A percentile compares a stretch with the other conserved stretches of the same genome.
Conservation (phyloP, 1,139 yeast species). For the Arxiozyma heterogenica region DNA sequence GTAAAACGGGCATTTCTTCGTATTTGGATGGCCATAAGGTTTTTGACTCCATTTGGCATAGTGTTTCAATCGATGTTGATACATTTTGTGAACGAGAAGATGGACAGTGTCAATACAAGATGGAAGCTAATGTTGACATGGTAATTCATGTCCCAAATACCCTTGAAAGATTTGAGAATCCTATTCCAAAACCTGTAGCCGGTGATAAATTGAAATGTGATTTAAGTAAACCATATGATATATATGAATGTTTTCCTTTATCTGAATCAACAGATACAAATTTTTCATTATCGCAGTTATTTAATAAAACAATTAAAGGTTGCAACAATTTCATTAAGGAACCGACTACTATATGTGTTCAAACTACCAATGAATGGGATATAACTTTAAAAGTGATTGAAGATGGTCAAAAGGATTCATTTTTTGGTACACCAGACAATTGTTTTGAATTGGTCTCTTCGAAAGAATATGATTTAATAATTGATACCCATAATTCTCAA, state of each 20-base stretch:
- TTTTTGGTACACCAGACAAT: conserved; percentile 29
- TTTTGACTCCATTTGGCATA: conserved; percentile 93
- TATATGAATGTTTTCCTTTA: conserved; percentile 71
- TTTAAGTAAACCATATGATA: conserved; percentile 43
- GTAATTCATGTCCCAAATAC: conserved; percentile 67
- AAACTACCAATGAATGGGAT: conserved; percentile 42
- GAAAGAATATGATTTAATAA: conserved; percentile 34
- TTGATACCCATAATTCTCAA: conserved; percentile 35
- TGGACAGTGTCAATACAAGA: conserved; percentile 39
- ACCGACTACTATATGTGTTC: conserved; percentile 38
- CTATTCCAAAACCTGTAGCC: conserved; percentile 72
- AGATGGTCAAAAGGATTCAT: conserved; percentile 13
- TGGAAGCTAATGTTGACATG: conserved; percentile 66
- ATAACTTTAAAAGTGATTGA: conserved; percentile 22
- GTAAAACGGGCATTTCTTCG: conserved; percentile 81
- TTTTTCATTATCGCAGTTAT: conserved; percentile 55
- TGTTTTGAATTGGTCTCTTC: conserved; percentile 34
- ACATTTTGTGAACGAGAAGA: conserved; percentile 41
- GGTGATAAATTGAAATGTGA: conserved; percentile 70
- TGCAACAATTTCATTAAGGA: conserved; percentile 45
- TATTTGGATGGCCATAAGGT: conserved; percentile 88
- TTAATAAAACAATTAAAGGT: conserved; percentile 60
- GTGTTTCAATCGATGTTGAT: conserved; percentile 78
- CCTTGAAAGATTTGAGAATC: conserved; percentile 51
- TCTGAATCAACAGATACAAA: conserved; percentile 44